A percentile compares a stretch with the other conserved stretches of the same genome.
Evolutionary conservation across 768 basidiomycete genomes (phyloP).

Genomic region (Stropharia rugosoannulata): DNA sequence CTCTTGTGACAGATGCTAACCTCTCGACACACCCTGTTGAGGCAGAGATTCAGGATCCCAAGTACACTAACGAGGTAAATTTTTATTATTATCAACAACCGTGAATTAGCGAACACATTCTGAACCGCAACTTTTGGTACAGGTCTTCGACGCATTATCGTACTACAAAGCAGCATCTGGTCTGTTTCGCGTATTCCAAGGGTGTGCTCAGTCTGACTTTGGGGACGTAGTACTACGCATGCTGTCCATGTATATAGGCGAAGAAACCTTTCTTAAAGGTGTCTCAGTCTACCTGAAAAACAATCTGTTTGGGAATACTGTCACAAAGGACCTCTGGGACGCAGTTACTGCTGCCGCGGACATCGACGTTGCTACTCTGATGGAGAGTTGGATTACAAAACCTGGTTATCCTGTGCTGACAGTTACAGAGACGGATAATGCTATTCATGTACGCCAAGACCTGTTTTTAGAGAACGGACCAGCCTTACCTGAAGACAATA

Average conservation of each 20-base stretch:
- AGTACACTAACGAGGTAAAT: constrained; percentile 72
- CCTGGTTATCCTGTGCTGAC: constrained; percentile 88
- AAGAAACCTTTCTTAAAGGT: constrained; percentile 83
- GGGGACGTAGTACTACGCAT: constrained; percentile 76
- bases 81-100: neutral
- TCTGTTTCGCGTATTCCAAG: constrained; percentile 24
- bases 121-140: neutral
- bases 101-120: neutral
- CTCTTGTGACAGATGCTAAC: constrained; percentile 81
- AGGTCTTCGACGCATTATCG: constrained; percentile 89
- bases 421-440: constrained; percentile 72
- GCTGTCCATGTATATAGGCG: constrained; percentile 87
- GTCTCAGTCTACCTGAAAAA: constrained; percentile 92
- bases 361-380: constrained; percentile 71
- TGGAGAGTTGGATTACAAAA: constrained; percentile 92
- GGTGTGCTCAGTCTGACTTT: neutral
- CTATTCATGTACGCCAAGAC: constrained; percentile 83
- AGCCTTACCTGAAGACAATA: constrained; percentile 77
- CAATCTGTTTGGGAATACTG: constrained; percentile 81
- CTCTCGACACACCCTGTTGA: constrained; percentile 91
- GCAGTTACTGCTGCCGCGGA: constrained; percentile 78
- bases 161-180: constrained; percentile 85
- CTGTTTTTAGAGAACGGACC: constrained; percentile 88
- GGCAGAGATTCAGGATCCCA: constrained; percentile 84
- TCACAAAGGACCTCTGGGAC: constrained; percentile 85